Evolutionary conservation across 352 stramenopile species (phyloP), one percentile per base, ranked within the genome.

Genomic region (Globisporangium parvum): DNA sequence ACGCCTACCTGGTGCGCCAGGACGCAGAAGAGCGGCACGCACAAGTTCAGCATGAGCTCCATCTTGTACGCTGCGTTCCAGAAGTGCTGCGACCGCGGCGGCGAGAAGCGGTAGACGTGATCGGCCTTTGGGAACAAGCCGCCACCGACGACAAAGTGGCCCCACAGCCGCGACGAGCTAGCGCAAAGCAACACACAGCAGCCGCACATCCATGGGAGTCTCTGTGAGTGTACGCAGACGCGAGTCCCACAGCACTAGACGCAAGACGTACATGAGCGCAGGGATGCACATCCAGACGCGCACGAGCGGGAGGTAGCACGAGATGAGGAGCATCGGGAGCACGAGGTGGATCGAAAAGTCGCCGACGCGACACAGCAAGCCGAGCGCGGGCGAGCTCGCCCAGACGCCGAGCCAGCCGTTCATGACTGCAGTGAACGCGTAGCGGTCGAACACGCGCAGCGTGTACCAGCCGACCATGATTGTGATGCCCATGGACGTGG

Each of bases 391-490:
- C 20, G 80, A 90, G 49, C 65, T 82, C 17, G 83, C 76, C 83
- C 80, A 93, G 44, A 91, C 69, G 31, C 83, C 83, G 11, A 91
- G 65, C 80, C 81, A 89, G 23, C 80, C 80, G 48, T 85, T 78
- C 18, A 93, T 62, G 23, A 85, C 70, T 17, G 83, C 78, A 2
- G 75, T 85, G 66, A 93, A 93, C 4, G 79, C 80, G 45, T 73
- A 80, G 39, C 83, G 78, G 57, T 93, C 83, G 57, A 90, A 89
- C 15, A 88, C 60, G n/a, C 83, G 80, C 45, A 93, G 67, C 31
- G 78, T 82, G 68, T 91, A 91, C 83, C 83, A 93, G 14, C 80
- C 80, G 50, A 90, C 80, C 83, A 93, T 93, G 62, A 93, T 83
- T 35, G 83, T 91, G 66, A 86, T 83, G 35, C 83, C 79, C 71